A percentile compares a stretch with the other conserved stretches of the same genome.
Evolutionary conservation across 345 rosid genomes (phyloP).

Genomic region (Eucalyptus urophylla): DNA sequence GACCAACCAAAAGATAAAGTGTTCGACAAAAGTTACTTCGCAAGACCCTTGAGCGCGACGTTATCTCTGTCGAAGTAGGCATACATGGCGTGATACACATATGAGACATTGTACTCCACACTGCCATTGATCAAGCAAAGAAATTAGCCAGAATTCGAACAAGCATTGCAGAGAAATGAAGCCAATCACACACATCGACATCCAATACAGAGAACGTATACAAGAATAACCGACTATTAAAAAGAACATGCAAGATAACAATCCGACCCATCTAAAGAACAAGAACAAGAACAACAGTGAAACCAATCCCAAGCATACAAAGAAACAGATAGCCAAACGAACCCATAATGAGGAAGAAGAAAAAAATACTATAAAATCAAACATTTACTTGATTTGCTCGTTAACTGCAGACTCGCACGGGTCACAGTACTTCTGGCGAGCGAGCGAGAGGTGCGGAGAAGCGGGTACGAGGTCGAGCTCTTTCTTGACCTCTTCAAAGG

Average conservation of each 20-base stretch:
- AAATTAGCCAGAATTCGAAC: not conserved
- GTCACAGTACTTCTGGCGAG: slow-evolving; percentile 41
- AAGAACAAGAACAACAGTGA: not conserved
- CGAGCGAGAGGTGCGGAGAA: slow-evolving; percentile 42
- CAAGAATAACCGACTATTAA: not conserved
- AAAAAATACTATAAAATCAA: not conserved
- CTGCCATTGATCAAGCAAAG: slow-evolving; percentile 9
- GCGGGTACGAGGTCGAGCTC: slow-evolving; percentile 43
- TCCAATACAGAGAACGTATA: not conserved
- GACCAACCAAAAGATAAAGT: not conserved
- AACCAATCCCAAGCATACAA: not conserved
- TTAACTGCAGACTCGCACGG: slow-evolving; percentile 61
- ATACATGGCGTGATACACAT: slow-evolving; percentile 82
- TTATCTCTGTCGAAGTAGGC: slow-evolving; percentile 92
- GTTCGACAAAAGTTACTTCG: slow-evolving; percentile 46
- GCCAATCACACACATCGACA: not conserved
- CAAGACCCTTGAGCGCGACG: slow-evolving; percentile 80
- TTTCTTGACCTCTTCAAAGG: slow-evolving; percentile 70
- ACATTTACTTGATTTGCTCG: slow-evolving; percentile 69
- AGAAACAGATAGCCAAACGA: not conserved
- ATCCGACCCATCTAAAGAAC: not conserved
- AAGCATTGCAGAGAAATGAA: not conserved
- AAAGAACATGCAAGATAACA: not conserved
- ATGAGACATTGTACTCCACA: slow-evolving; percentile 90
- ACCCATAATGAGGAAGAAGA: not conserved